phyloP scores from a whole-genome alignment of 2,329 filamentous ascomycete genomes.

The Alternaria conjuncta region DNA sequence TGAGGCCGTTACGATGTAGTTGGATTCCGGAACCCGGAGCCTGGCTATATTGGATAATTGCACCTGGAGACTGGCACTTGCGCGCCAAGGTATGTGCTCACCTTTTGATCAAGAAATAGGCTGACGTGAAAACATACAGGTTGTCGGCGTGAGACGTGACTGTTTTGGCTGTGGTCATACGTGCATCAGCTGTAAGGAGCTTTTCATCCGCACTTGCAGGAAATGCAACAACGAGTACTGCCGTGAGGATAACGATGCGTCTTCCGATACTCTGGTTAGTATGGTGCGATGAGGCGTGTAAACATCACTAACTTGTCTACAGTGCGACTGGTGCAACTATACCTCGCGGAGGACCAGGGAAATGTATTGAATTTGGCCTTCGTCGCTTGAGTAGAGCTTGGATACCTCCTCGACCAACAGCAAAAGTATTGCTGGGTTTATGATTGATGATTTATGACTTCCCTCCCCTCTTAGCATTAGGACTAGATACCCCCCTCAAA shows the following conservation, averaged over 20 bases:
- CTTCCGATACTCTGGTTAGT: conserved; percentile 64
- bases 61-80: conserved; percentile 40
- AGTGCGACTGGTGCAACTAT: conserved; percentile 52
- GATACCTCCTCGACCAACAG: background rate
- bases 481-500: conserved; percentile 28
- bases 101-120: conserved; percentile 27
- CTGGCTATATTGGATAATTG: conserved; percentile 45
- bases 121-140: conserved; percentile 40
- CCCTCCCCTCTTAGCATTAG: conserved; percentile 15
- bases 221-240: conserved; percentile 83
- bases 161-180: conserved; percentile 90
- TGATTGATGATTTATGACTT: conserved; percentile 12
- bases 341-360: conserved; percentile 44
- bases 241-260: conserved; percentile 81
- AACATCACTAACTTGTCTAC: conserved; percentile 6
- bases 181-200: conserved; percentile 75
- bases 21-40: conserved; percentile 47
- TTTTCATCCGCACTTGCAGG: conserved; percentile 73
- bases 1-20: conserved; percentile 44
- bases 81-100: conserved; percentile 49
- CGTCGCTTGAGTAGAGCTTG: background rate
- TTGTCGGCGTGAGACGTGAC: conserved; percentile 66
- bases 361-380: conserved; percentile 35
- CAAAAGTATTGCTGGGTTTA: background rate
- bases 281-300: too few species aligned